Conservation (phyloP, 176 grass and related monocot genomes). For the Oryza nivara region DNA sequence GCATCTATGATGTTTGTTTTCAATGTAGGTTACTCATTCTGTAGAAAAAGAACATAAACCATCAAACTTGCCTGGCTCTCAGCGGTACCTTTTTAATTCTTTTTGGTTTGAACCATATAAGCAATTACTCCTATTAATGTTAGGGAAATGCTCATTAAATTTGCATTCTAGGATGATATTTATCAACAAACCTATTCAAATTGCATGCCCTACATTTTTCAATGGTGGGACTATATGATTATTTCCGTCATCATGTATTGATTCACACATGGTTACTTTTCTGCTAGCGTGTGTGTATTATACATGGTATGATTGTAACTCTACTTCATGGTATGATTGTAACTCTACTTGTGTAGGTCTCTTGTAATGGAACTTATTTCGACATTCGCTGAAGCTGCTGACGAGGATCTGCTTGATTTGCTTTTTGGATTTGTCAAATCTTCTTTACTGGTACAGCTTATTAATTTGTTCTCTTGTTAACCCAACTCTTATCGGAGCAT, state of each 20-base stretch:
- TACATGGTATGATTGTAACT: constrained; percentile 32
- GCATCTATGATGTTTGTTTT: constrained; percentile 27
- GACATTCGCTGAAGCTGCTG: constrained; percentile 60
- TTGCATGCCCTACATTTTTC: background rate
- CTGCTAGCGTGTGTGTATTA: constrained; percentile 9
- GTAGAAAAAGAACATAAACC: background rate
- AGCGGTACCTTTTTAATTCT: background rate
- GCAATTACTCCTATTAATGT: background rate
- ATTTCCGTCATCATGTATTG: constrained; percentile 16
- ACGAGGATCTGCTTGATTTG: constrained; percentile 68
- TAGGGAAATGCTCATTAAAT: background rate
- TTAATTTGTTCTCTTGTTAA: constrained; percentile 30
- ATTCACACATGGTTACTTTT: constrained; percentile 33
- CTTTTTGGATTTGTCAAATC: constrained; percentile 81
- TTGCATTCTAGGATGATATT: background rate
- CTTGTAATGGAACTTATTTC: constrained; percentile 75
- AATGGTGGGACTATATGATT: background rate
- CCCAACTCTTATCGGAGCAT: constrained; percentile 19
- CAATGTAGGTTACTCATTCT: constrained; percentile 15
- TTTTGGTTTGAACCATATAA: constrained; percentile 8
- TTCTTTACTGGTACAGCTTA: constrained; percentile 75
- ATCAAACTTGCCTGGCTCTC: background rate
- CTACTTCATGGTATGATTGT: constrained; percentile 29
- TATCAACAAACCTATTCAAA: background rate
- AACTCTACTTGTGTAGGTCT: constrained; percentile 49